Conservation (phyloP, 2,329 filamentous ascomycete genomes). For the Ceratocystis eucalypticola region DNA sequence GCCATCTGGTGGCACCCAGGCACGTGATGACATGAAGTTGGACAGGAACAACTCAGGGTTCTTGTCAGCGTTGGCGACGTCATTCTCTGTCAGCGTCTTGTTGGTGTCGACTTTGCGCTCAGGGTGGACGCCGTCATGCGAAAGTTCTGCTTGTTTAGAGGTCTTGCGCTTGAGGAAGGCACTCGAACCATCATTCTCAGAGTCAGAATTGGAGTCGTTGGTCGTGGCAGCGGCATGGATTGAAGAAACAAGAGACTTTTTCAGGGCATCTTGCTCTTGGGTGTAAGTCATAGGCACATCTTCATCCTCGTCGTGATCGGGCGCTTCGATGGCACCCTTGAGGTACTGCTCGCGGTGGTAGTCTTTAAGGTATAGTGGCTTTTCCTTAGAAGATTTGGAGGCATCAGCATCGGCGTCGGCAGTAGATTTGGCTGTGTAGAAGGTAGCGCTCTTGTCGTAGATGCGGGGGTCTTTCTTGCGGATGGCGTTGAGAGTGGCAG, state of each 20-base stretch:
- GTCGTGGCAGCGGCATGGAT: constrained; percentile 48
- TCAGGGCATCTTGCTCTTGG: constrained; percentile 76
- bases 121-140: constrained; percentile 37
- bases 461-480: constrained; percentile 80
- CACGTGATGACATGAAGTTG: constrained; percentile 84
- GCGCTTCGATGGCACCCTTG: constrained; percentile 44
- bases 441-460: constrained; percentile 67
- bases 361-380: constrained; percentile 73
- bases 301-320: constrained; percentile 27
- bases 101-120: constrained; percentile 36
- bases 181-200: constrained; percentile 29
- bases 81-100: constrained; percentile 40
- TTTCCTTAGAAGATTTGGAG: constrained; percentile 50
- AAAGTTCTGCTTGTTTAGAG: constrained; percentile 13
- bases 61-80: constrained; percentile 65
- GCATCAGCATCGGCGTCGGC: constrained; percentile 31
- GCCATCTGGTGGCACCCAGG: constrained; percentile 63
- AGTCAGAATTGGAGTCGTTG: constrained; percentile 35
- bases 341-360: constrained; percentile 89
- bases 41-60: constrained; percentile 88
- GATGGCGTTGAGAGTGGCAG: constrained; percentile 75
- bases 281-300: constrained; percentile 55
- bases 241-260: constrained; percentile 62
- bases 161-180: constrained; percentile 22
- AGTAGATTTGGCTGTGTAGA: constrained; percentile 53